Percentiles rank a stretch among this genome's conserved stretches.
phyloP scores from a whole-genome alignment of 1,284 basidiomycete genomes.

The Athelia psychrophila region DNA sequence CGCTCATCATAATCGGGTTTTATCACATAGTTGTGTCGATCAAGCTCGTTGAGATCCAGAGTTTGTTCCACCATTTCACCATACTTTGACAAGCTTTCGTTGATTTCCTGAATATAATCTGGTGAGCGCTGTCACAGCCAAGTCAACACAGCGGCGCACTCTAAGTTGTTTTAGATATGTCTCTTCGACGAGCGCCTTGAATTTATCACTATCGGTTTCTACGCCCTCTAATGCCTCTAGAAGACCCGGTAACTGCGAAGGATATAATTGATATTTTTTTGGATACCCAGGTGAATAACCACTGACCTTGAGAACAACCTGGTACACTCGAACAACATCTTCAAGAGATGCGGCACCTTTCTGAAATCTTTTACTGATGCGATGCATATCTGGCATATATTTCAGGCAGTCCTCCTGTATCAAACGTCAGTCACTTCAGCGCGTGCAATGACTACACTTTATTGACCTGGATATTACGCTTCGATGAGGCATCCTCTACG shows the following conservation, averaged over 20 bases:
- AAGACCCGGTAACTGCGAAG: slow-evolving; percentile 69
- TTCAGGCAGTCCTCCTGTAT: slow-evolving; percentile 82
- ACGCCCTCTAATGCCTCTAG: slow-evolving; percentile 59
- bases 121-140: slow-evolving; percentile 1
- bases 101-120: slow-evolving; percentile 48
- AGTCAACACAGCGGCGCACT: slow-evolving; percentile 35
- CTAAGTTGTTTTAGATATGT: slow-evolving; percentile 61
- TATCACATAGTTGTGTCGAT: slow-evolving; percentile 87
- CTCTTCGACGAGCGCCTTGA: slow-evolving; percentile 61
- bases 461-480: slow-evolving; percentile 70
- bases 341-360: slow-evolving; percentile 84
- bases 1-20: slow-evolving; percentile 88
- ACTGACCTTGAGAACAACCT: slow-evolving; percentile 65
- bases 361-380: slow-evolving; percentile 92
- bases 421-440: slow-evolving; percentile 1
- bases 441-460: neutral
- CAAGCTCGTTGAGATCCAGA: slow-evolving; percentile 85
- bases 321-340: slow-evolving; percentile 95
- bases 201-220: slow-evolving; percentile 44
- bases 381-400: slow-evolving; percentile 92
- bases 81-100: slow-evolving; percentile 71
- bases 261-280: neutral
- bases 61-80: slow-evolving; percentile 95
- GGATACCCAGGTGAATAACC: neutral
- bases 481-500: slow-evolving; percentile 73